Conservation (phyloP, 2,329 filamentous ascomycete genomes). For the Remersonia thermophila region DNA sequence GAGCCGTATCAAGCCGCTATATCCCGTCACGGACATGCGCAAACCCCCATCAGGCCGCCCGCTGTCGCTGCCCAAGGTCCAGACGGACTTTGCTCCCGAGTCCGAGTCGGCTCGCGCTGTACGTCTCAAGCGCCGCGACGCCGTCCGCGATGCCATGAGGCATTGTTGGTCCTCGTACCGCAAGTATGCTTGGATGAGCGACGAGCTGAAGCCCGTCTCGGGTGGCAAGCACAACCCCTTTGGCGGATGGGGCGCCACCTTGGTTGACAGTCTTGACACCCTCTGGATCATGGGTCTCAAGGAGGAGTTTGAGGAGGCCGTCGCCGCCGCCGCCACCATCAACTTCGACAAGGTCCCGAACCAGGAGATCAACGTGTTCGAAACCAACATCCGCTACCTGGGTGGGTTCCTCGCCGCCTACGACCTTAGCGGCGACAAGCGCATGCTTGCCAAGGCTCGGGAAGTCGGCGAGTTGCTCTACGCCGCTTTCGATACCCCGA, state of each 20-base stretch:
- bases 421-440: constrained; percentile 43
- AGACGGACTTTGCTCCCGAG: constrained; percentile 8
- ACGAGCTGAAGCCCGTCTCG: constrained; percentile 48
- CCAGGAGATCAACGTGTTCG: constrained; percentile 51
- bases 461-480: constrained; percentile 36
- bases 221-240: constrained; percentile 43
- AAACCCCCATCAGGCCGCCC: constrained; percentile 7
- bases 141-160: constrained; percentile 7
- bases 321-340: constrained; percentile 43
- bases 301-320: constrained; percentile 52
- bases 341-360: constrained; percentile 45
- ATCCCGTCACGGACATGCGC: constrained; percentile 10
- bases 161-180: constrained; percentile 47
- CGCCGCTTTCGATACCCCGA: constrained; percentile 32
- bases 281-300: constrained; percentile 60
- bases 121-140: constrained; percentile 8
- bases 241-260: constrained; percentile 54
- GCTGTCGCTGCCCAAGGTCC: constrained; percentile 8
- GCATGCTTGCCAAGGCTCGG: constrained; percentile 30
- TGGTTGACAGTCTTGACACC: constrained; percentile 58
- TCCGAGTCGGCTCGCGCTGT: constrained; percentile 6
- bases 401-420: constrained; percentile 59
- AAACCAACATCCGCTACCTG: constrained; percentile 60
- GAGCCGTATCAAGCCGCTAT: constrained; percentile 3
- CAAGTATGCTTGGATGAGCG: constrained; percentile 49